Evolutionary conservation across 176 grass and related monocot species (phyloP).

Genomic region (maize (Zea mays)): DNA sequence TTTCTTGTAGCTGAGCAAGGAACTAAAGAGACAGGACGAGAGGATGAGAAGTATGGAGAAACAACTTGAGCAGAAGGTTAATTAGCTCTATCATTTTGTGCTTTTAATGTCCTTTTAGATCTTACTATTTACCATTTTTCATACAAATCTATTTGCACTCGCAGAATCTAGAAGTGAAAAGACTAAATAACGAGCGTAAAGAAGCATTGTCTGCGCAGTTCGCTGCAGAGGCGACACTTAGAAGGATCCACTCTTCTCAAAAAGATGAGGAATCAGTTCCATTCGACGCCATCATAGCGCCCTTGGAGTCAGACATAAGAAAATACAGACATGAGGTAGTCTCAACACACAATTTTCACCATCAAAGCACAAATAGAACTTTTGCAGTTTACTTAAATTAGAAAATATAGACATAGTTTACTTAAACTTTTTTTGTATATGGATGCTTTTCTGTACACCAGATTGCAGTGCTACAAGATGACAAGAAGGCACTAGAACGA

Average conservation of each 20-base stretch:
- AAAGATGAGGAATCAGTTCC: constrained; percentile 80
- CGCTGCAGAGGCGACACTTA: constrained; percentile 71
- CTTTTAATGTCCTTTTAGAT: not conserved
- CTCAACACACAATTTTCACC: not conserved
- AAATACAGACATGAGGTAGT: constrained; percentile 71
- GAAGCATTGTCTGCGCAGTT: constrained; percentile 79
- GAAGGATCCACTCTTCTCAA: constrained; percentile 67
- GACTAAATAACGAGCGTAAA: constrained; percentile 64
- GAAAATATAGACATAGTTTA: constrained; percentile 48
- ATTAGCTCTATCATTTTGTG: not conserved
- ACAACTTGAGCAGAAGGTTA: constrained; percentile 84
- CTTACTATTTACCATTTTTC: not conserved
- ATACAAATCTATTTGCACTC: constrained; percentile 11
- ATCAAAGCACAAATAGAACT: not conserved
- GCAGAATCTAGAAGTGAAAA: constrained; percentile 87
- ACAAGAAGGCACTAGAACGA: constrained; percentile 79
- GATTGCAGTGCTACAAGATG: constrained; percentile 84
- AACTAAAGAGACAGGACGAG: constrained; percentile 81
- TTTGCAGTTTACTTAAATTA: constrained; percentile 17
- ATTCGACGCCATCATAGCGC: constrained; percentile 70
- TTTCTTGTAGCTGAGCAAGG: constrained; percentile 70
- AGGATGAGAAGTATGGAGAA: constrained; percentile 62
- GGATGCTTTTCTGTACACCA: constrained; percentile 17
- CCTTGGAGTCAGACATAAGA: constrained; percentile 86
- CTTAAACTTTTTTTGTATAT: not conserved